Evolutionary conservation across 805 yeast species (phyloP).

Genomic region (Starmerella vaccinii): DNA sequence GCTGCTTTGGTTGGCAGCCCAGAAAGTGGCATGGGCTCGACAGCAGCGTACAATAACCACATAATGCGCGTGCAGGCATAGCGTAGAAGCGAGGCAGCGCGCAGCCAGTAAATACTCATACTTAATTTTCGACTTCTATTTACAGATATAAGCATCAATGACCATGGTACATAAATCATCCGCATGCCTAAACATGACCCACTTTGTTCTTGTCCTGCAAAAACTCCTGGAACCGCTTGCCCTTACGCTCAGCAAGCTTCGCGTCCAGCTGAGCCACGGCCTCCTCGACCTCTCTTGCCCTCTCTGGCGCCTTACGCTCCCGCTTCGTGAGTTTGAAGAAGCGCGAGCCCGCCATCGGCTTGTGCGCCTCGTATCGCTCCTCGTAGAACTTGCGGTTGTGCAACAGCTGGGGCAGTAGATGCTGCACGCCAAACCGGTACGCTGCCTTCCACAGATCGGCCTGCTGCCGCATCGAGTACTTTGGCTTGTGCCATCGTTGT

Average conservation of each 20-base stretch:
- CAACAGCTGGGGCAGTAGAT: conserved; percentile 58
- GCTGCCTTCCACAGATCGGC: conserved; percentile 78
- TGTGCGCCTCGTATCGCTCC: conserved; percentile 62
- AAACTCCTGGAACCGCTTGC: conserved; percentile 31
- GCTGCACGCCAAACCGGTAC: conserved; percentile 64
- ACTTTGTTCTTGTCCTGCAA: conserved; percentile 15
- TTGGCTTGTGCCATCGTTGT: conserved; percentile 63
- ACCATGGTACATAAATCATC: not conserved
- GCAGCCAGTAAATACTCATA: too few relatives aligned
- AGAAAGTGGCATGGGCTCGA: too few relatives aligned
- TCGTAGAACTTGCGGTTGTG: conserved; percentile 59
- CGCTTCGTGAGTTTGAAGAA: conserved; percentile 72
- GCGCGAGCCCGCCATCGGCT: conserved; percentile 64
- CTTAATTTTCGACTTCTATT: not conserved
- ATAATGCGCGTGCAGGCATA: not conserved
- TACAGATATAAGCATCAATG: not conserved
- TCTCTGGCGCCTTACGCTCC: conserved; percentile 50
- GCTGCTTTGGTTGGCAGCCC: too few relatives aligned
- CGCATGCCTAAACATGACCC: conserved; percentile 12
- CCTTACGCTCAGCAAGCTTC: conserved; percentile 54
- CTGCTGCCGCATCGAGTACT: conserved; percentile 70
- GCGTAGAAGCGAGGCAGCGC: too few relatives aligned
- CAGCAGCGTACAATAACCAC: not conserved
- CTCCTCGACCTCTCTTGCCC: conserved; percentile 49
- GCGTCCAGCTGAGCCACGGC: conserved; percentile 63